Evolutionary conservation across 2,329 filamentous ascomycete species (phyloP), one percentile per base, ranked within the genome.

Genomic region (Talaromyces albobiverticillius): DNA sequence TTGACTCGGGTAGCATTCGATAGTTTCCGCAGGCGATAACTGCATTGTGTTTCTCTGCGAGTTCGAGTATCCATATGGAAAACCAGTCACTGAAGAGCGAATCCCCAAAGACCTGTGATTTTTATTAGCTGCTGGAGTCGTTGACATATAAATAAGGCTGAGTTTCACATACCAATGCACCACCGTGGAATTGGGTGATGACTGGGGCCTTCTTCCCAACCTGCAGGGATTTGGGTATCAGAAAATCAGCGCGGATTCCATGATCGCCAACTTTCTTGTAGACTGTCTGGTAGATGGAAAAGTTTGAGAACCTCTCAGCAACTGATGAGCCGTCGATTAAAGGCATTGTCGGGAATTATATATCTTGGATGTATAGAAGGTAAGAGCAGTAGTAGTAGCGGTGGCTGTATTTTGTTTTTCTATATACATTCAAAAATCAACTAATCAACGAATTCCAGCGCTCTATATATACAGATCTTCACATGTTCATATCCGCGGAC

Each of bases 1-100:
- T 72, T 53, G 74, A 64, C 56, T 80, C 77, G 16, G 78, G 77
- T 9, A 76, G 55, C 3, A 80, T 69, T 14, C 77, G 76, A 62
- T 81, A 78, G 61, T 78, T 74, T 1, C 75, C 73, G 1, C 71
- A 63, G 3, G 80, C 59, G 32, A 75, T 64, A 50, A 81, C 72
- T 20, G 77, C 73, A 6, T 58, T 60, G 46, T 71, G 68, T 26
- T 60, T 56, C 7, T 67, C 61, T 20, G 70, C 63, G 18, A 74
- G 66, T 6, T 74, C 65, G 9, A 78, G 59, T 10, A 70, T 60
- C 69, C 68, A 69, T 31, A 53, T 49, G 1, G 61, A 40, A 7
- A 60, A 60, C 62, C 65, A 68, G 16, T 60, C 61, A 8, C 40
- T 41, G 22, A 50, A 60, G n/a, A 54, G 31, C 11, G 51, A 54